A percentile compares a stretch with the other conserved stretches of the same genome.
Evolutionary conservation across 768 basidiomycete genomes (phyloP).

Genomic region (Agrocybe praecox): DNA sequence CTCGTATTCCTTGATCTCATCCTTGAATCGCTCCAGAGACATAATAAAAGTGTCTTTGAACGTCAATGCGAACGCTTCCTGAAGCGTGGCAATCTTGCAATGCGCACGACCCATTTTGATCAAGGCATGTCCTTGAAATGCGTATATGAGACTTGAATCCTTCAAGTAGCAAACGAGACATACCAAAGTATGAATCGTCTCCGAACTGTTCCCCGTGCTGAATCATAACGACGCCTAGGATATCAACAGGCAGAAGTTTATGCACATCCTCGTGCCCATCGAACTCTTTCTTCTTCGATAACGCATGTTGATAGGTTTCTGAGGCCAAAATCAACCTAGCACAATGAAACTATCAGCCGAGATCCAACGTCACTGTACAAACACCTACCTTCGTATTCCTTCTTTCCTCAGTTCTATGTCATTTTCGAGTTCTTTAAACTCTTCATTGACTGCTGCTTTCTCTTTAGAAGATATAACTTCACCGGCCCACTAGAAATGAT

Average conservation of each 20-base stretch:
- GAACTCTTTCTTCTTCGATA: conserved; percentile 80
- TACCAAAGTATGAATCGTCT: conserved; percentile 76
- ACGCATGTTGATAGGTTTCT: conserved; percentile 63
- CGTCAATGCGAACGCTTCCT: conserved; percentile 76
- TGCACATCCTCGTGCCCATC: conserved; percentile 62
- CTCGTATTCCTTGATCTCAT: conserved; percentile 85
- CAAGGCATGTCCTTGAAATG: conserved; percentile 64
- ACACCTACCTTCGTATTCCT: conserved; percentile 65
- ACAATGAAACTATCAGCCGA: background rate
- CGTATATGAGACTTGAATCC: background rate
- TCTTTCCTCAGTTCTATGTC: conserved; percentile 82
- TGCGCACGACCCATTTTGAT: conserved; percentile 80
- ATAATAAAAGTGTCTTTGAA: conserved; percentile 75
- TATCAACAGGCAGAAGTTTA: conserved; percentile 77
- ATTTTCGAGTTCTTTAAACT: conserved; percentile 79
- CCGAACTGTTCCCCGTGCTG: conserved; percentile 81
- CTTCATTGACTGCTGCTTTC: conserved; percentile 76
- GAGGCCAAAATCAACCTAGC: conserved; percentile 72
- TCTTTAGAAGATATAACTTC: conserved; percentile 87
- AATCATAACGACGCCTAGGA: conserved; percentile 86
- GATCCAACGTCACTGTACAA: background rate
- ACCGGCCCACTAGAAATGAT: conserved; percentile 71
- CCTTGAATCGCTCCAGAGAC: conserved; percentile 64
- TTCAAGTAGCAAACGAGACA: conserved; percentile 7
- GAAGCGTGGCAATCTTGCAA: conserved; percentile 82